Base-by-base conservation (phyloP, 108 stramenopile species). In the Aurantiochytrium sp. region DNA sequence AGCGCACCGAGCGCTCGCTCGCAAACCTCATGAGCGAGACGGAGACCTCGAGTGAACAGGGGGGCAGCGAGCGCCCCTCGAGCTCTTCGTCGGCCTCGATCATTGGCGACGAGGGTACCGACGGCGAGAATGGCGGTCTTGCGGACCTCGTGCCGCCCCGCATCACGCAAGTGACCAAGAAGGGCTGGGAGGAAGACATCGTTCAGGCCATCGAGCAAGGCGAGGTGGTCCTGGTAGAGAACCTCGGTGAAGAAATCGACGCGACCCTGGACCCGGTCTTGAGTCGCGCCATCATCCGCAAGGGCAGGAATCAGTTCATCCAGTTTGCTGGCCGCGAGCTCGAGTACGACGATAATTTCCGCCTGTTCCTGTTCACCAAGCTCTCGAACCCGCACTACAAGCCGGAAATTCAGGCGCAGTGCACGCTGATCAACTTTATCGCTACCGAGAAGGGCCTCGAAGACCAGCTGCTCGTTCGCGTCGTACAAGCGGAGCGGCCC, bases 351-450 rank as follows among this genome's bases (percentile, higher is more conserved):
- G 92, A 94, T 27, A 93, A 85, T 31, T 97, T 97, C 59, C 92
- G 94, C 85, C 91, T 97, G 4, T 97, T 96, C 90, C 87, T 97
- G 89, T 96, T 96, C 90, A 97, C 96, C 15, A 96, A 95, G 88
- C 85, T 96, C 52, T 94, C 92, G 87, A 97, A 97, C 89, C 96
- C 96, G 15, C 96, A 97, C 86, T 97, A 96, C 91, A 95, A 95
- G 87, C 96, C 96, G n/a, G 96, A 97, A 89, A 95, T 96, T 36
- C 95, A 95, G 3, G 96, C 96, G 1, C 96, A 97, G 90, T 97
- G 96, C 81, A 96, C 96, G 1, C 69, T 97, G 42, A 95, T 97
- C 86, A 97, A 97, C 88, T 97, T 97, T 87, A 96, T 97, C 87
- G 96, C 96, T 52, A 97, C 96, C 4, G 96, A 97, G 89, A 89